phyloP scores from a whole-genome alignment of 2,329 filamentous ascomycete genomes.

The Tricladium varicosporioides region DNA sequence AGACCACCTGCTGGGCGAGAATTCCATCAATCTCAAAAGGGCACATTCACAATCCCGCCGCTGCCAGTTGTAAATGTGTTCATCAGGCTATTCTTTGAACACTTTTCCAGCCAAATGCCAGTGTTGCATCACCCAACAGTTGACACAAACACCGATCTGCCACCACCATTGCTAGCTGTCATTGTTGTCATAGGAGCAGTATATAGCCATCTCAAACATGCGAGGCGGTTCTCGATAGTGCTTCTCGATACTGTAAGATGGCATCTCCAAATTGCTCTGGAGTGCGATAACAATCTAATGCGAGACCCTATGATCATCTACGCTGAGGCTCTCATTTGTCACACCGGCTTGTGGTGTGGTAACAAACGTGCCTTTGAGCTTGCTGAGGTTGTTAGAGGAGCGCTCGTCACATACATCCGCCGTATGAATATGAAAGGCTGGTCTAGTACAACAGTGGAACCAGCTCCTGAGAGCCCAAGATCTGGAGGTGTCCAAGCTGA shows the following conservation, averaged over 20 bases:
- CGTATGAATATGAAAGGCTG: conserved; percentile 13
- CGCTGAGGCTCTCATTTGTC: conserved; percentile 25
- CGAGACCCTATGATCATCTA: conserved; percentile 27
- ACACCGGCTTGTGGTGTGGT: conserved; percentile 26
- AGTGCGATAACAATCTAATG: conserved; percentile 24
- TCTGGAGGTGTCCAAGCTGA: conserved; percentile 9
- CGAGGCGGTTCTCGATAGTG: conserved; percentile 25
- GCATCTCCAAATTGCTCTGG: conserved; percentile 22
- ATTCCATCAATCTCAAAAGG: conserved; percentile 11
- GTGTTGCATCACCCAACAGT: conserved; percentile 28
- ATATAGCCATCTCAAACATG: conserved; percentile 24
- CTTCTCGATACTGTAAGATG: conserved; percentile 25
- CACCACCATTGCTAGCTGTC: conserved; percentile 23
- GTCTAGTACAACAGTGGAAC: not conserved
- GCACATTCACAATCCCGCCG: conserved; percentile 20
- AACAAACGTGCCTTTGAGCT: conserved; percentile 28
- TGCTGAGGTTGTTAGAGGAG: conserved; percentile 24
- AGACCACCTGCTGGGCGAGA: conserved; percentile 14
- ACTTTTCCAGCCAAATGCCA: conserved; percentile 28
- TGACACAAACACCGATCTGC: conserved; percentile 23
- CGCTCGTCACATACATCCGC: conserved; percentile 24
- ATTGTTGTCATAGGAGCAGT: conserved; percentile 27
- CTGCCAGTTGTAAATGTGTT: conserved; percentile 25
- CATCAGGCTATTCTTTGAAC: conserved; percentile 27
- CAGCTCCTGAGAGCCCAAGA: not conserved